Evolutionary conservation across 2,329 filamentous ascomycete species (phyloP), one percentile per base, ranked within the genome.

Genomic region (Chaetomiaceae sp.): DNA sequence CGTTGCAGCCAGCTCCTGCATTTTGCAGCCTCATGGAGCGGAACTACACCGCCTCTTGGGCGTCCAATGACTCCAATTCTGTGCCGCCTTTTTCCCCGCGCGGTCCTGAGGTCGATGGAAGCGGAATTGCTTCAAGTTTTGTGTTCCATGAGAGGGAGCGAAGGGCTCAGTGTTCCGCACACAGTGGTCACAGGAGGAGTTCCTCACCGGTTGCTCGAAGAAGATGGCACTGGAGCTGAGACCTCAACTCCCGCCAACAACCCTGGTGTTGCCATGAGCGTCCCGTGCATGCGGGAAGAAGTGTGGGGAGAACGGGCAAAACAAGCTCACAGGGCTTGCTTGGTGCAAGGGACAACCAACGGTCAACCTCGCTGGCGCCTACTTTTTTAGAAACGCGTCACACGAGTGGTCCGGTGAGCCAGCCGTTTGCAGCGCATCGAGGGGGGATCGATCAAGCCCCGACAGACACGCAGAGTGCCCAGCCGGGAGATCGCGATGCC

Each of bases 401-500:
- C 51, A 51, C 47, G 42, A 46, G 43, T 36, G 33, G 4, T 23
- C 37, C n/a, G 37, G 15, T 27, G 19, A 39, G 29, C 33, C 37
- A 38, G 36, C 11, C 37, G 46, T 29, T 47, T 45, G 25, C 20
- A 25, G 46, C 40, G 44, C 39, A 29, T 42, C 45, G 31, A 37
- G 20, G 22, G 31, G n/a, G n/a, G 19, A 42, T 54, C 46, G 40
- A 47, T 39, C 42, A 39, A 45, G 17, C 40, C 52, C 45, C 53
- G 48, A 53, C 49, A 38, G 55, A 50, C 40, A 42, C 40, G 51
- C 29, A 50, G 44, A 55, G 52, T 46, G 60, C 60, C 61, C 57
- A 63, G 61, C 56, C 61, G 60, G 58, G 58, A 62, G 60, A 63
- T 63, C 61, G 59, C 57, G 57, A 49, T 56, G 61, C 61, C 61